phyloP scores from a whole-genome alignment of 768 basidiomycete species.

The Harrya chromipes region DNA sequence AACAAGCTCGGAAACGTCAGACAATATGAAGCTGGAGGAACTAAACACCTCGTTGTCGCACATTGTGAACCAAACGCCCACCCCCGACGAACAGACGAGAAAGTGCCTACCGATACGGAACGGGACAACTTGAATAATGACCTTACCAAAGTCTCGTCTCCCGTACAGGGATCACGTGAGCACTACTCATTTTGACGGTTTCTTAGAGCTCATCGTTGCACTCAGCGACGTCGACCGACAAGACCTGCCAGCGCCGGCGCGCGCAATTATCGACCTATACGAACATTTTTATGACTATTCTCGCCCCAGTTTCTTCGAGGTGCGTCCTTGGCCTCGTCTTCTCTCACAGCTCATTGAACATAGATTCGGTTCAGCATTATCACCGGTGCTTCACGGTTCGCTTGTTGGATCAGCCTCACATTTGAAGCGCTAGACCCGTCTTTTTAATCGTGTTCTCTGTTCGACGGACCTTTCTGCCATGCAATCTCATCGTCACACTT shows the following conservation, averaged over 20 bases:
- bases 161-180: constrained; percentile 16
- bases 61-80: too few relatives aligned
- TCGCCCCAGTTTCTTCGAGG: constrained; percentile 6
- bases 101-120: too few relatives aligned
- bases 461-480: constrained; percentile 4
- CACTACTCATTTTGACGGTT: constrained; percentile 10
- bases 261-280: neutral
- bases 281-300: neutral
- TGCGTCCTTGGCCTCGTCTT: constrained; percentile 1
- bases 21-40: neutral
- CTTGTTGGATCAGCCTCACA: constrained; percentile 1
- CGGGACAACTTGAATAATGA: neutral
- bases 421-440: constrained; percentile 6
- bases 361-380: neutral
- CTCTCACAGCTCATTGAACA: neutral
- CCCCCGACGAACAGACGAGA: too few relatives aligned
- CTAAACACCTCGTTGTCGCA: too few relatives aligned
- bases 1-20: too few relatives aligned
- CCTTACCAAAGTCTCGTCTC: too few relatives aligned
- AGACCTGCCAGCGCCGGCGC: neutral
- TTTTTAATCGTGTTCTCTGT: constrained; percentile 1
- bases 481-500: constrained; percentile 15
- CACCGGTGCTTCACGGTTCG: constrained; percentile 1
- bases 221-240: constrained; percentile 3
- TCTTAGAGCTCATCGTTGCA: constrained; percentile 12